A percentile compares a stretch with the other conserved stretches of the same genome.
Evolutionary conservation across 2,329 filamentous ascomycete species (phyloP).

Genomic region (Arthrobotrys conoides): DNA sequence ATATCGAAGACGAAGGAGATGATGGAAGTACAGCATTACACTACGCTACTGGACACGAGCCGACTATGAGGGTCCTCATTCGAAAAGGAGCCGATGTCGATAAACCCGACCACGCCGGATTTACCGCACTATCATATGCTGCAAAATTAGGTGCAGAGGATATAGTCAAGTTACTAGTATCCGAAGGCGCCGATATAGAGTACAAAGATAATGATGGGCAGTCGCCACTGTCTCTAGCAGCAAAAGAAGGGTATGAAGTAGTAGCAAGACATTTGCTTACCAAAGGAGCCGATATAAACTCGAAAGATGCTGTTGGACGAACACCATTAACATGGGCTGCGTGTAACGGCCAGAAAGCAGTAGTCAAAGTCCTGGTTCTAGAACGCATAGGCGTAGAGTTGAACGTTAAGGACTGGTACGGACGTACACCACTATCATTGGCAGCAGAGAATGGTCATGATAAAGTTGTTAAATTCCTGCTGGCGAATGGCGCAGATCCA

Average conservation of each 20-base stretch:
- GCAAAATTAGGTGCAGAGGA: neutral
- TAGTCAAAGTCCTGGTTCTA: slow-evolving; percentile 2
- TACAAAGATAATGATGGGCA: neutral
- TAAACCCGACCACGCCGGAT: neutral
- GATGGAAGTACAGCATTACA: neutral
- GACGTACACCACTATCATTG: slow-evolving; percentile 1
- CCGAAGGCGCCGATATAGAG: neutral
- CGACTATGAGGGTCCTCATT: neutral
- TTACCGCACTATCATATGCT: neutral
- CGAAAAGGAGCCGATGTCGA: neutral
- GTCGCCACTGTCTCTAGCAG: neutral
- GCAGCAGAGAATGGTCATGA: neutral
- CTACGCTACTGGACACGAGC: slow-evolving; percentile 1
- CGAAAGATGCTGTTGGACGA: neutral
- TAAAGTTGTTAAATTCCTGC: slow-evolving; percentile 1
- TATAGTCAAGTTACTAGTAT: neutral
- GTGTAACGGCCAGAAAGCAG: neutral
- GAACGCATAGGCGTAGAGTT: neutral
- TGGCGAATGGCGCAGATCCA: slow-evolving; percentile 5
- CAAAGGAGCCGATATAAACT: neutral
- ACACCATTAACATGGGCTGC: slow-evolving; percentile 12
- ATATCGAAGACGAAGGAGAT: neutral
- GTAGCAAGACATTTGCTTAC: neutral
- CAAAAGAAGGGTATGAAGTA: neutral
- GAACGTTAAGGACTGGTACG: neutral